Conservation (phyloP, 1,284 basidiomycete genomes). For the Cystobasidiaceae sp. region DNA sequence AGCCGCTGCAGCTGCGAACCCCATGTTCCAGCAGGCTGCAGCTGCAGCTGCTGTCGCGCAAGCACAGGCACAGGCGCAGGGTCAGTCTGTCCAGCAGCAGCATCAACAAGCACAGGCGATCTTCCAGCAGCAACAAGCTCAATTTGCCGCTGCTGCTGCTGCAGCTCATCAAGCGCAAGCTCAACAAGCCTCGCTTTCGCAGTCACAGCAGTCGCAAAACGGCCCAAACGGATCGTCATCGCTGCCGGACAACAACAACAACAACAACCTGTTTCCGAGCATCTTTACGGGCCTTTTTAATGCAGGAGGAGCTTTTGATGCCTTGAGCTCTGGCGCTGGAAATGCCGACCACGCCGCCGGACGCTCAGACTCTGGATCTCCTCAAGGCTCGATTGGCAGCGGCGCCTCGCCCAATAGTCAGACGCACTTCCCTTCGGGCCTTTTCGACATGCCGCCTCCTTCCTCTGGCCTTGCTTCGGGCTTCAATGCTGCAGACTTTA, state of each 20-base stretch:
- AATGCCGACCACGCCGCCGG: too few species aligned
- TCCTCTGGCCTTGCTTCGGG: not conserved
- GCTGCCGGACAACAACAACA: not conserved
- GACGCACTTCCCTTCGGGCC: not conserved
- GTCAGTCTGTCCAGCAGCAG: not conserved
- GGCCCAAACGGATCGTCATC: not conserved
- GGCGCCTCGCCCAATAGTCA: not conserved
- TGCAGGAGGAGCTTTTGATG: constrained; percentile 1
- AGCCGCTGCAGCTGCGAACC: not conserved
- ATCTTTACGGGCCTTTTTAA: constrained; percentile 25
- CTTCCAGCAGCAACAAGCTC: not conserved
- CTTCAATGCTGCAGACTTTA: not conserved
- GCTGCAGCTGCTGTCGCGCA: not conserved
- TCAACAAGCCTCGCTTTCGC: too few species aligned
- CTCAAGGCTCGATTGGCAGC: not conserved
- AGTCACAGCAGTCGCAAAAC: too few species aligned
- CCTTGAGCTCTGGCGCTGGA: too few species aligned
- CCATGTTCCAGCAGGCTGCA: not conserved
- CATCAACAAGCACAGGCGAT: constrained; percentile 1
- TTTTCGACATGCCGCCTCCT: not conserved
- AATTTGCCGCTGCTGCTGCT: not conserved
- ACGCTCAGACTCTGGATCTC: constrained; percentile 25
- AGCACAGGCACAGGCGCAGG: not conserved
- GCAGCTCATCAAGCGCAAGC: too few species aligned
- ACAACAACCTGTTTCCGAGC: constrained; percentile 12